These are phyloP conservation scores for Sophora flavescens DNA, from an alignment of 306 rosid genomes.

Conservation along the genomic window DNA sequence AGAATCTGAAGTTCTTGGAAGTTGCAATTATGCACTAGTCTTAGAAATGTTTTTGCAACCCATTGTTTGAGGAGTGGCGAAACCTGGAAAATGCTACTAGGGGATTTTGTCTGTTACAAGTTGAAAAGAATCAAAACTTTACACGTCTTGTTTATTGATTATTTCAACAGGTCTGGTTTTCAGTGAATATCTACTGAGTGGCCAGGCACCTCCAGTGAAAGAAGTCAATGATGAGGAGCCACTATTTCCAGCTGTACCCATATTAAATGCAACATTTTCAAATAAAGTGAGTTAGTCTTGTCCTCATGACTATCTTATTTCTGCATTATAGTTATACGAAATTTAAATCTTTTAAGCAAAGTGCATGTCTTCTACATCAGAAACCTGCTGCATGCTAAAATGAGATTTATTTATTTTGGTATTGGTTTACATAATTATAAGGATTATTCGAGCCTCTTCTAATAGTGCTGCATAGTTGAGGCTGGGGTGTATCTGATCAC, in stretches of 20 bases:
- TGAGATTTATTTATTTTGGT: background rate
- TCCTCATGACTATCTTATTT: constrained; percentile 1
- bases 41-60: constrained; percentile 19
- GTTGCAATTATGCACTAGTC: constrained; percentile 24
- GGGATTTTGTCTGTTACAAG: constrained; percentile 17
- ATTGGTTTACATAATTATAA: background rate
- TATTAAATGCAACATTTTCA: constrained; percentile 62
- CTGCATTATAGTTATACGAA: constrained; percentile 8
- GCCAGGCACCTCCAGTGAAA: constrained; percentile 86
- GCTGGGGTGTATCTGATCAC: constrained; percentile 18
- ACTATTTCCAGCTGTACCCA: constrained; percentile 80
- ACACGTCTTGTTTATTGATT: constrained; percentile 35
- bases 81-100: constrained; percentile 39
- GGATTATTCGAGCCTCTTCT: constrained; percentile 26
- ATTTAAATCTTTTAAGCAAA: constrained; percentile 21
- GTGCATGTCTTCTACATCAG: background rate
- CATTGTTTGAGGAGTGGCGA: constrained; percentile 28
- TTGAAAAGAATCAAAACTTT: constrained; percentile 17
- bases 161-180: constrained; percentile 83
- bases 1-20: constrained; percentile 28
- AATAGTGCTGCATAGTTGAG: constrained; percentile 11
- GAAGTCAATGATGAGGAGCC: constrained; percentile 95
- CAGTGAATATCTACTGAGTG: constrained; percentile 90
- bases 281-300: constrained; percentile 63
- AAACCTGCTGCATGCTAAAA: constrained; percentile 32